A percentile compares a stretch with the other conserved stretches of the same genome.
Evolutionary conservation across 805 yeast genomes (phyloP).

Genomic region (Isabelozyma rhagii): DNA sequence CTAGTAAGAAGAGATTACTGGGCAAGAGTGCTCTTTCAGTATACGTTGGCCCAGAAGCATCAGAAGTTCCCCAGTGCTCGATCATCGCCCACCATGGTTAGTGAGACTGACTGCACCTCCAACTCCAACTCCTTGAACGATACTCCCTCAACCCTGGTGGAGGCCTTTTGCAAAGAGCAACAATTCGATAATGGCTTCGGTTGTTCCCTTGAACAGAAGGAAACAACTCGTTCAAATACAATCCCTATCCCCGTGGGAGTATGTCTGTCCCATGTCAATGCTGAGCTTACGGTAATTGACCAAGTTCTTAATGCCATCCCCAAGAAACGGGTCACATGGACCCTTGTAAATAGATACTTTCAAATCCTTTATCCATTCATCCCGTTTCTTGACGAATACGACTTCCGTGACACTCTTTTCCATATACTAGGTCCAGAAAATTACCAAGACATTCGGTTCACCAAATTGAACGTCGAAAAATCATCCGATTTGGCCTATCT

Average conservation of each 20-base stretch:
- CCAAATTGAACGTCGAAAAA: constrained; percentile 19
- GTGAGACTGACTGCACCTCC: not conserved
- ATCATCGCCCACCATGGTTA: not conserved
- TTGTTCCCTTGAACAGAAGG: not conserved
- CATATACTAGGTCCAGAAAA: constrained; percentile 39
- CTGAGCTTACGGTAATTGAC: constrained; percentile 28
- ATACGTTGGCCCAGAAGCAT: not conserved
- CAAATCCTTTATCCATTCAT: constrained; percentile 56
- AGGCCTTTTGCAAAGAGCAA: not conserved
- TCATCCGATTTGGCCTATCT: constrained; percentile 31
- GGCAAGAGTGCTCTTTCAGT: constrained; percentile 1
- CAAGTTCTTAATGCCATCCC: constrained; percentile 44
- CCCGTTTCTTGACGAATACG: constrained; percentile 61
- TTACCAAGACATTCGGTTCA: constrained; percentile 14
- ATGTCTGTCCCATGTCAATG: constrained; percentile 1
- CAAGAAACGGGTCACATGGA: constrained; percentile 47
- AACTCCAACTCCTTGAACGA: not conserved
- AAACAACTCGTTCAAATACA: not conserved
- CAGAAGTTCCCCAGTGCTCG: not conserved
- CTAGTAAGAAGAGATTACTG: constrained; percentile 19
- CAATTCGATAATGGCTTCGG: not conserved
- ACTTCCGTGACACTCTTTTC: constrained; percentile 38
- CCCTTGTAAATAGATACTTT: constrained; percentile 55
- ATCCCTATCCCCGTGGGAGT: not conserved
- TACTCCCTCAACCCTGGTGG: not conserved